Base-by-base conservation (phyloP, 495 filamentous ascomycete genomes). In the Mytilinidion resinicola region DNA sequence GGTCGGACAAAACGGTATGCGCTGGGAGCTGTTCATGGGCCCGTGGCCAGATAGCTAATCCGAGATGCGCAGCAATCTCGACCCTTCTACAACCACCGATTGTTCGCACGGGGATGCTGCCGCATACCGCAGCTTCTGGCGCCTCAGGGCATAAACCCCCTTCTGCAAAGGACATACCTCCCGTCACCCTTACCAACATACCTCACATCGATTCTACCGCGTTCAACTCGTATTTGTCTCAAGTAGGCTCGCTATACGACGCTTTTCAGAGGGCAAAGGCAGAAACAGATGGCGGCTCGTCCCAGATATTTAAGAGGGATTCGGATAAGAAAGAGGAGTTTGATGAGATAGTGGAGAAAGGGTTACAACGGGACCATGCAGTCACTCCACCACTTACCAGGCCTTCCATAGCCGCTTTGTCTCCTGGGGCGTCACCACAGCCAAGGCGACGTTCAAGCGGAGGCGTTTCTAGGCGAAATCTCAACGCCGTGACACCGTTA, bases 111-210 rank as follows among this genome's bases (percentile, higher is more conserved):
- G 92, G 89, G 44, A 78, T 96, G 46, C 77, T 86, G 12, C 85
- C 90, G 2, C 86, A 93, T 68, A 83, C 84, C 2, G 72, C 85
- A 3, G 80, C 83, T 5, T 76, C 88, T 0, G 72, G 82, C 21
- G 80, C 80, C 6, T 84, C 82, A 58, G 76, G 84, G 38, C 89
- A 90, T 64, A 91, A 85, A 56, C 84, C 88, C 6, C 93, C 93
- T 0, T 91, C 89, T n/a, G 77, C 91, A 7, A 83, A 82, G 73
- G 93, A 99, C 70, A 99, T 99, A 48, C 91, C 93, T 0, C 92
- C 93, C 0, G 93, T 99, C 8, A 87, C 89, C 0, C 76, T 99
- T 53, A 91, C 92, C 5, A 95, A 95, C 56, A 91, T 97, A 51
- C 82, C 85, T 1, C 87, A 87, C 63, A 79, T 97, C 35, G 89